Base-by-base conservation (phyloP, 2,329 filamentous ascomycete genomes). In the Diaporthe sp. region DNA sequence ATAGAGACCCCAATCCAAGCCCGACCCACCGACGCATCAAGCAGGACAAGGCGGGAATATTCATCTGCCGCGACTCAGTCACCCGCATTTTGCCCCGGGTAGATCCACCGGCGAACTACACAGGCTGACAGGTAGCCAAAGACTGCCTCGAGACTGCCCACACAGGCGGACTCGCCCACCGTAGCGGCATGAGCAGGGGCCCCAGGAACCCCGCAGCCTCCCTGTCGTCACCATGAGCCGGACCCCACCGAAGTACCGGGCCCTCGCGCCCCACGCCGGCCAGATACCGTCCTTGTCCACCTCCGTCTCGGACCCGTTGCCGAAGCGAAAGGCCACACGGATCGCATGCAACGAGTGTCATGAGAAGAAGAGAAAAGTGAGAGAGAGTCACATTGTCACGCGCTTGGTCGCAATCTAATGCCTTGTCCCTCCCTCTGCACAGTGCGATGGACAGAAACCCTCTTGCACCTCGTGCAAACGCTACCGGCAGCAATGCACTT, bases 351-450 rank as follows among this genome's bases (percentile, higher is more conserved):
- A 37, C 12, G 55, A 58, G 31, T 58, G 55, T 31, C 55, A n/a
- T 58, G 55, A 58, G 19, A 37, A 37, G 9, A 58, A 58, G 55
- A 58, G 55, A 58, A 58, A 58, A 37, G 55, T 58, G 55, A 58
- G 55, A 37, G 17, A 34, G 10, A 15, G 10, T 7, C 6, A 12
- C 17, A 3, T 37, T 37, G 4, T n/a, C 31, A 12, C 31, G 28
- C 28, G 17, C 55, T 58, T 58, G 55, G 55, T 25, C 55, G 31
- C 31, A 39, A 58, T 37, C 31, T 58, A 58, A 58, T 37, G 31
- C 55, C 19, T 39, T 37, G 13, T n/a, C 3, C 9, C 31, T 19
- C 17, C 53, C 7, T 31, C 31, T 58, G 55, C 55, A 9, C 55
- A 58, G 55, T 58, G 55, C 31, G 55, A 58, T 37, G 55, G 55